phyloP scores from a whole-genome alignment of 2,329 filamentous ascomycete species.

The Trichophyton rubrum region DNA sequence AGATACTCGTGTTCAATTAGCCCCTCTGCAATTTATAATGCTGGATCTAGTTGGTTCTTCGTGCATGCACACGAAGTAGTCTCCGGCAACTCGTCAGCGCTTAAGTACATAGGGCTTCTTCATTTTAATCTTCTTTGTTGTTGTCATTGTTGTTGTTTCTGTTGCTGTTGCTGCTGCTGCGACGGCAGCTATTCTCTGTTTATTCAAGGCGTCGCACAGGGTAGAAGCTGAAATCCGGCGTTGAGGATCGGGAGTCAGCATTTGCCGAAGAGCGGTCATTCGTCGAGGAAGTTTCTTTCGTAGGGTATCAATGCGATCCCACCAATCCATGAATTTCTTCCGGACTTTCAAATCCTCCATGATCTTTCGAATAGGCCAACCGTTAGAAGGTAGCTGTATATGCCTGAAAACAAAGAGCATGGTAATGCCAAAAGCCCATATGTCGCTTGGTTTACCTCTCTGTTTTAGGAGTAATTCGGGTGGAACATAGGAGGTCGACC shows the following conservation, averaged over 20 bases:
- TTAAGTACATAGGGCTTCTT: background rate
- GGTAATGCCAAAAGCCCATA: constrained; percentile 1
- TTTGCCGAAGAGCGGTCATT: background rate
- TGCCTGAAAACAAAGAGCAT: constrained; percentile 1
- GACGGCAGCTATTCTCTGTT: background rate
- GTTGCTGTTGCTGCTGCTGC: background rate
- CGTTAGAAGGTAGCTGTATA: background rate
- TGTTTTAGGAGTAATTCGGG: background rate
- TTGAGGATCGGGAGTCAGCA: background rate
- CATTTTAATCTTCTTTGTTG: background rate
- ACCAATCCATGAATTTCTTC: constrained; percentile 1
- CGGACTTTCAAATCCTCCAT: background rate
- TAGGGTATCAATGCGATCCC: background rate
- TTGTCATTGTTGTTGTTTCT: background rate
- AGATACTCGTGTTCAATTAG: background rate
- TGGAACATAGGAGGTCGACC: background rate
- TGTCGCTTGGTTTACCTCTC: background rate
- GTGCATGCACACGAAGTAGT: background rate
- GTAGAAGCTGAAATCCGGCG: background rate
- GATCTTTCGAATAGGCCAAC: background rate
- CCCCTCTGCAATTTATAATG: background rate
- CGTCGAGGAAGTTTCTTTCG: constrained; percentile 1
- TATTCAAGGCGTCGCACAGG: background rate
- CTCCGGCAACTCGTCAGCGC: background rate
- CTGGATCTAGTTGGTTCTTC: background rate